A percentile compares a stretch with the other conserved stretches of the same genome.
Evolutionary conservation across 1,139 yeast genomes (phyloP).

Genomic region (Blastobotrys capitulatus): DNA sequence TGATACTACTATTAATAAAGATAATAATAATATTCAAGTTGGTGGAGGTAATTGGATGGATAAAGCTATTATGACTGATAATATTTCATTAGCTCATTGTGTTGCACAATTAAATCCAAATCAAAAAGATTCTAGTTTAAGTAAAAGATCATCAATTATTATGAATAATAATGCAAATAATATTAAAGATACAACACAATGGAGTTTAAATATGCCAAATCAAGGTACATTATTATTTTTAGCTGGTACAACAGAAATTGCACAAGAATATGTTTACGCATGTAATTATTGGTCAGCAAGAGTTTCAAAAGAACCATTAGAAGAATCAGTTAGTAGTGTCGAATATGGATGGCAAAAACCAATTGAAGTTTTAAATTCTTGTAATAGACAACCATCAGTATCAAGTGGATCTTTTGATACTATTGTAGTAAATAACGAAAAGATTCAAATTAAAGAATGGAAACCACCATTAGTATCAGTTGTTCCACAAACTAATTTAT

Average conservation of each 20-base stretch:
- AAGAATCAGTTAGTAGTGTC: slow-evolving; percentile 59
- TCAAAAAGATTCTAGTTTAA: slow-evolving; percentile 12
- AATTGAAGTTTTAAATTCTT: slow-evolving; percentile 17
- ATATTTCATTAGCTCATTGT: slow-evolving; percentile 31
- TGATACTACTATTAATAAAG: background rate
- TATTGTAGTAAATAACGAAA: slow-evolving; percentile 21
- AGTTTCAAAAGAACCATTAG: slow-evolving; percentile 67
- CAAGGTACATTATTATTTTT: slow-evolving; percentile 31
- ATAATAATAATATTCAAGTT: slow-evolving; percentile 20
- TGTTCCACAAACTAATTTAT: slow-evolving; percentile 19
- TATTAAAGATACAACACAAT: slow-evolving; percentile 19
- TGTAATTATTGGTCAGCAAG: slow-evolving; percentile 92
- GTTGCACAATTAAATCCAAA: slow-evolving; percentile 29
- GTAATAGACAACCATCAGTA: slow-evolving; percentile 6
- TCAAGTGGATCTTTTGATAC: slow-evolving; percentile 21
- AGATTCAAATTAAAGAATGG: slow-evolving; percentile 31
- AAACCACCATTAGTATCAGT: slow-evolving; percentile 28
- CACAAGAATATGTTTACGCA: slow-evolving; percentile 65
- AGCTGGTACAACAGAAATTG: slow-evolving; percentile 63
- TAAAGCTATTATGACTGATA: slow-evolving; percentile 31
- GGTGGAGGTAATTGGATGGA: slow-evolving; percentile 69
- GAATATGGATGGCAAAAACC: slow-evolving; percentile 74
- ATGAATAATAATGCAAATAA: background rate
- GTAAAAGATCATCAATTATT: slow-evolving; percentile 15
- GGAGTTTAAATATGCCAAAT: slow-evolving; percentile 36